These are phyloP conservation scores for Micractinium sp. DNA, from an alignment of 139 green algal genomes.

Conservation along the genomic window DNA sequence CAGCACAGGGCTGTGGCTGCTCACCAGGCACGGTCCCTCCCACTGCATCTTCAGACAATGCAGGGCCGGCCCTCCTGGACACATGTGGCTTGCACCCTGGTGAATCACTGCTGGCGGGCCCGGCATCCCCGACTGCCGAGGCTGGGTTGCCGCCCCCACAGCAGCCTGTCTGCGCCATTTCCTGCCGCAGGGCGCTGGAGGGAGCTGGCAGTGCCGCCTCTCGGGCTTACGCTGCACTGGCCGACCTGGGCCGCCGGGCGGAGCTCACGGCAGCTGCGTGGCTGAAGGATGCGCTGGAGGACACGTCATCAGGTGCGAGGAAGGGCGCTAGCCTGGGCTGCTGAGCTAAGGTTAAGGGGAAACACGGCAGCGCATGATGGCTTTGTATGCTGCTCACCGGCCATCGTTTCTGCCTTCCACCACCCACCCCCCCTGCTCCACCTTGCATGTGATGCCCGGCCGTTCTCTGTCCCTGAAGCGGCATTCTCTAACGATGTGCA, in stretches of 20 bases:
- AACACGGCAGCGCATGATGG: neutral
- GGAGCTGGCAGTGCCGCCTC: neutral
- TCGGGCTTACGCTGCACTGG: neutral
- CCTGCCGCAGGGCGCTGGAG: neutral
- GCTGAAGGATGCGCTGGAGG: slow-evolving; percentile 6
- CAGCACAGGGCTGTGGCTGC: neutral
- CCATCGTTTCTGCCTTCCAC: no score
- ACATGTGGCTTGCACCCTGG: neutral
- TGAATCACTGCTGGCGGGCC: neutral
- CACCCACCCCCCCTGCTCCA: neutral
- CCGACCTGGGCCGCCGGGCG: neutral
- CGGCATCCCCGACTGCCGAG: neutral
- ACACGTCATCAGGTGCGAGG: neutral
- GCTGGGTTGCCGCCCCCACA: neutral
- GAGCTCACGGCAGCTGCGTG: neutral
- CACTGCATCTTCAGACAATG: no score
- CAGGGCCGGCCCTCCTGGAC: no score
- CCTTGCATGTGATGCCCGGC: neutral
- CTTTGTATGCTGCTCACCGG: no score
- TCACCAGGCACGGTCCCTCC: neutral
- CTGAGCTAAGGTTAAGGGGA: no score
- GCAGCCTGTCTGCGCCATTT: neutral
- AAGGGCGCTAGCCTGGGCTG: neutral
- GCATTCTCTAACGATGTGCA: neutral
- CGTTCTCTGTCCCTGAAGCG: no score